phyloP scores from a whole-genome alignment of 1,284 basidiomycete genomes.

The Microbotryomycetes sp. region DNA sequence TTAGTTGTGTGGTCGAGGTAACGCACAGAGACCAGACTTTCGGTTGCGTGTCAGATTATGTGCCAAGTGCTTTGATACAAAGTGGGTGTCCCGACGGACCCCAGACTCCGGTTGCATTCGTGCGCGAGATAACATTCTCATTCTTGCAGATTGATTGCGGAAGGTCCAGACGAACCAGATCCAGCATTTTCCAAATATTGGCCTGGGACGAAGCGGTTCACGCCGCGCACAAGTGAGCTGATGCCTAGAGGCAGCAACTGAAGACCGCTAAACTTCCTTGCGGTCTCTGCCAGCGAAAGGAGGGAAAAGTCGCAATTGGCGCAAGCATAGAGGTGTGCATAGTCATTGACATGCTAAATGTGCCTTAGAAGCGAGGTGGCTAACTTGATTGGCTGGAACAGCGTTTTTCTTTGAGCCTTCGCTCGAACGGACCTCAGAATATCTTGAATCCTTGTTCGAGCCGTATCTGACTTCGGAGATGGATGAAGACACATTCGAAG shows the following conservation, averaged over 20 bases:
- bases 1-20: constrained; percentile 14
- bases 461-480: not conserved
- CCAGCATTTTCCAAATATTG: constrained; percentile 20
- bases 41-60: constrained; percentile 13
- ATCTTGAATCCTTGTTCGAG: not conserved
- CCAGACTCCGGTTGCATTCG: too few relatives aligned
- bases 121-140: not conserved
- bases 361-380: not conserved
- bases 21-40: constrained; percentile 10
- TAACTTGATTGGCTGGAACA: not conserved
- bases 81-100: constrained; percentile 8
- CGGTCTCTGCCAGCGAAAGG: constrained; percentile 3
- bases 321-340: not conserved
- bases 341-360: not conserved
- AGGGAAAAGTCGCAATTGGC: constrained; percentile 4
- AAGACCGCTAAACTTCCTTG: too few relatives aligned
- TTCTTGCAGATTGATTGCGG: constrained; percentile 7
- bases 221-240: constrained; percentile 14
- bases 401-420: constrained; percentile 2
- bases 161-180: constrained; percentile 27
- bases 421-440: not conserved
- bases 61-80: constrained; percentile 10
- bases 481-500: not conserved
- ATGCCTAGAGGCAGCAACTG: too few relatives aligned
- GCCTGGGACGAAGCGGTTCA: constrained; percentile 19